Percentiles rank a stretch among this genome's conserved stretches.
Evolutionary conservation across 2,329 filamentous ascomycete species (phyloP).

Genomic region (Fusarium sp.): DNA sequence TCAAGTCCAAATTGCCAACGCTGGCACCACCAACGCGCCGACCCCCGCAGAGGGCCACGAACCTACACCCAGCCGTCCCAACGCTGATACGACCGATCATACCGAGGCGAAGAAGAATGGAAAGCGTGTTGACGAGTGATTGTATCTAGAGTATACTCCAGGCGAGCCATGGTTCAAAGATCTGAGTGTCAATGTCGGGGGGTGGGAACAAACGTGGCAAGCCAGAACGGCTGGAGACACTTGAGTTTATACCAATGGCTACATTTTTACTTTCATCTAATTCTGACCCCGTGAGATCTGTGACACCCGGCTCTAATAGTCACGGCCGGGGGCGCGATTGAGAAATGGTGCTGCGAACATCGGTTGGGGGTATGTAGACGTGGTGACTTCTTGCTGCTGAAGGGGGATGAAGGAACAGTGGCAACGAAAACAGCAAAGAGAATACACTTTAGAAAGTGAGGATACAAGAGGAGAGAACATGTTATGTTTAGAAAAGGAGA

Average conservation of each 20-base stretch:
- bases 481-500: too few species aligned
- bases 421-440: too few species aligned
- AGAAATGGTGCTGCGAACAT: too few species aligned
- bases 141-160: not conserved
- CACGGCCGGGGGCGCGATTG: not conserved
- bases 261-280: not conserved
- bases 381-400: too few species aligned
- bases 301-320: rapidly evolving
- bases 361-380: too few species aligned
- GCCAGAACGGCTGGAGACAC: not conserved
- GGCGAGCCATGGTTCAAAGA: too few species aligned
- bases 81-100: not conserved
- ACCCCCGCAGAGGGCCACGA: not conserved
- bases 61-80: not conserved
- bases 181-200: not conserved
- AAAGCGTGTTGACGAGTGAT: not conserved
- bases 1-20: not conserved
- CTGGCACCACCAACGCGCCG: not conserved
- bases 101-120: not conserved
- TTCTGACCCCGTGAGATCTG: not conserved
- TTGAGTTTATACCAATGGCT: not conserved
- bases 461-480: too few species aligned
- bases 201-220: too few species aligned
- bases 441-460: too few species aligned
- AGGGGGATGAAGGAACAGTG: too few species aligned